A percentile compares a stretch with the other conserved stretches of the same genome.
These are phyloP conservation scores for Fusarium sp. DNA, from an alignment of 2,329 filamentous ascomycete species.

Conservation along the genomic window DNA sequence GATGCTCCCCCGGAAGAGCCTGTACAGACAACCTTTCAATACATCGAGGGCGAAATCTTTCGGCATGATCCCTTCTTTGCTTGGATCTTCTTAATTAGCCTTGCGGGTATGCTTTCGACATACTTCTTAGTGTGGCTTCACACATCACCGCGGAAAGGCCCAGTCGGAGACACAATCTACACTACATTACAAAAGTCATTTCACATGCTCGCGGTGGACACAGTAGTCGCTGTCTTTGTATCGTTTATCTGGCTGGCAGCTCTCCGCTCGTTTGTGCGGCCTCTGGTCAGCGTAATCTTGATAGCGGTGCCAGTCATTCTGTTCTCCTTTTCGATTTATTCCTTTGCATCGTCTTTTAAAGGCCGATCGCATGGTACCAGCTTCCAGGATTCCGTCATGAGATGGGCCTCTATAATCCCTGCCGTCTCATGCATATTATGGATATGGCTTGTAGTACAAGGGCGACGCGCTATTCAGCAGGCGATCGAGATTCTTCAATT, in stretches of 20 bases:
- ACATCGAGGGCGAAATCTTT: constrained; percentile 76
- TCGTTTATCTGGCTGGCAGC: constrained; percentile 92
- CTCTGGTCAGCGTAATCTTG: constrained; percentile 83
- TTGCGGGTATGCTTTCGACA: constrained; percentile 87
- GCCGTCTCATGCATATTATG: constrained; percentile 79
- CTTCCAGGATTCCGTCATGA: constrained; percentile 89
- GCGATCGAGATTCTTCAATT: constrained; percentile 94
- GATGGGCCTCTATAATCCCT: constrained; percentile 85
- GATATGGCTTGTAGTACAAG: constrained; percentile 85
- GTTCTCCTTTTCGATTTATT: constrained; percentile 90
- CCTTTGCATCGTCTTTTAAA: constrained; percentile 89
- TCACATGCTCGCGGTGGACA: constrained; percentile 90
- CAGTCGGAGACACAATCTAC: constrained; percentile 94
- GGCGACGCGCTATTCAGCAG: constrained; percentile 82
- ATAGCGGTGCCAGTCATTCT: constrained; percentile 88
- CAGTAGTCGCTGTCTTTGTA: constrained; percentile 87
- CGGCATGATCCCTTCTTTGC: constrained; percentile 92
- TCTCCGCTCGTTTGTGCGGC: constrained; percentile 86
- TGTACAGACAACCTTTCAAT: constrained; percentile 60
- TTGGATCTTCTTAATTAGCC: constrained; percentile 85
- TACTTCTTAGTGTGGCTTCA: constrained; percentile 92
- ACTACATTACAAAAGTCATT: constrained; percentile 88
- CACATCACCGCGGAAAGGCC: constrained; percentile 78
- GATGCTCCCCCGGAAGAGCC: constrained; percentile 55
- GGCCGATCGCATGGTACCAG: constrained; percentile 79